These are phyloP conservation scores for Elasticomyces elasticus DNA, from an alignment of 495 filamentous ascomycete species.

Conservation along the genomic window DNA sequence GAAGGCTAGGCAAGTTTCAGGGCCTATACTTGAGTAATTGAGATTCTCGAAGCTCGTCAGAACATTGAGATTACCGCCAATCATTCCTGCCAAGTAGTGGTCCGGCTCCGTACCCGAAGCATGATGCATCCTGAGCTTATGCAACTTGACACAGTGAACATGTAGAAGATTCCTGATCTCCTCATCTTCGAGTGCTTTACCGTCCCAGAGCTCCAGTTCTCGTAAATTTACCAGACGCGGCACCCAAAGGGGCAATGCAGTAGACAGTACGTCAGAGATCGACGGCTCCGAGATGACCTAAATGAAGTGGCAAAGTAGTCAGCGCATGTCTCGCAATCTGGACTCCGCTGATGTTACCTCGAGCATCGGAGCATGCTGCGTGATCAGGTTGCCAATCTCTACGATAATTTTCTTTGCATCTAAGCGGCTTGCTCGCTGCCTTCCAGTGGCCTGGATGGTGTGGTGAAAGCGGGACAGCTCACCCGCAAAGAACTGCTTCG, in stretches of 20 bases:
- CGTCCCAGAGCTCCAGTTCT: conserved; percentile 47
- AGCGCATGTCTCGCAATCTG: no score
- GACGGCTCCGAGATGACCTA: conserved; percentile 18
- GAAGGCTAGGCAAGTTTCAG: conserved; percentile 49
- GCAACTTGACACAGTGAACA: conserved; percentile 50
- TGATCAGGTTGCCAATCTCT: conserved; percentile 34
- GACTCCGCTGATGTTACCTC: no score
- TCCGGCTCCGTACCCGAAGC: conserved; percentile 43
- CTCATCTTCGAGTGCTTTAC: conserved; percentile 44
- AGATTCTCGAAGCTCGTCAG: conserved; percentile 51
- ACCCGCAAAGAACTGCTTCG: conserved; percentile 35
- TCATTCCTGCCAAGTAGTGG: conserved; percentile 46
- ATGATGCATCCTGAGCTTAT: conserved; percentile 46
- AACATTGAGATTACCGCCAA: conserved; percentile 44
- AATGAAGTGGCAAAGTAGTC: no score
- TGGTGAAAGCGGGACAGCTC: conserved; percentile 26
- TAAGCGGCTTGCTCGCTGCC: conserved; percentile 9
- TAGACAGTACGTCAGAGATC: conserved; percentile 33
- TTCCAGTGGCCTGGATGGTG: conserved; percentile 4
- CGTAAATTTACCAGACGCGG: conserved; percentile 37
- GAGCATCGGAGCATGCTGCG: conserved; percentile 41
- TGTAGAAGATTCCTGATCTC: conserved; percentile 42
- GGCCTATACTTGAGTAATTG: conserved; percentile 41
- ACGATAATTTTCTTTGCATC: conserved; percentile 28
- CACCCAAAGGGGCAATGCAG: conserved; percentile 38